Evolutionary conservation across 2,329 filamentous ascomycete species (phyloP), one percentile per base, ranked within the genome.

Genomic region (Alternaria sp.): DNA sequence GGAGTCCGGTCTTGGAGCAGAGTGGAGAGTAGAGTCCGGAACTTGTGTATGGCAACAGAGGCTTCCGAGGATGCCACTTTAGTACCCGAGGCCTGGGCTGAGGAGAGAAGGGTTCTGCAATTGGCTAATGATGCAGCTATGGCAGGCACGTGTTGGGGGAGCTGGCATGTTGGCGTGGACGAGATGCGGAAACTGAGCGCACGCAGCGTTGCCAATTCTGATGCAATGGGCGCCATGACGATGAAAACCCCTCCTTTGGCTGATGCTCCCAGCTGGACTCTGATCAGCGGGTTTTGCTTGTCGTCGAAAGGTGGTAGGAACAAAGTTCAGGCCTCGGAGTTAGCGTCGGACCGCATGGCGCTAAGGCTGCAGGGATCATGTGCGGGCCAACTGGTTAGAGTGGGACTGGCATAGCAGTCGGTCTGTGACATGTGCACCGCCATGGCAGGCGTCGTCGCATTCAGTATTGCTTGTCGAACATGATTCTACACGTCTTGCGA

Each of bases 1-100:
- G 86, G 75, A 46, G 81, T 91, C 58, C 89, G 89, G 55, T 94
- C 92, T 72, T 91, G 90, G 33, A 97, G 80, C 13, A 97, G 82
- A 11, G 90, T 88, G 1, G 87, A 89, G 58, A 97, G 82, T 52
- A 91, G 88, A 4, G 90, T 92, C 73, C 90, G 92, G 70, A 96
- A 83, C 74, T 91, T 94, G 77, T 96, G 91, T 1, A 95, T 84
- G 21, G 92, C 84, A n/a, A 90, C 81, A 0, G 88, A 80, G 41
- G 83, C 82, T 59, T 94, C 91, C 0, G 89, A 85, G 8, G 84
- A 86, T 6, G 84, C 85, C 56, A 86, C 82, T 67, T 88, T 89
- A 61, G 81, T 79, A 54, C 85, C 84, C 58, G 85, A 81, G 31
- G 72, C 75, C 60, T 86, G 84, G 7, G 87, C 79, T 5, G 84